Evolutionary conservation across 176 grass and related monocot genomes (phyloP).

Genomic region (Aechmea fasciata): DNA sequence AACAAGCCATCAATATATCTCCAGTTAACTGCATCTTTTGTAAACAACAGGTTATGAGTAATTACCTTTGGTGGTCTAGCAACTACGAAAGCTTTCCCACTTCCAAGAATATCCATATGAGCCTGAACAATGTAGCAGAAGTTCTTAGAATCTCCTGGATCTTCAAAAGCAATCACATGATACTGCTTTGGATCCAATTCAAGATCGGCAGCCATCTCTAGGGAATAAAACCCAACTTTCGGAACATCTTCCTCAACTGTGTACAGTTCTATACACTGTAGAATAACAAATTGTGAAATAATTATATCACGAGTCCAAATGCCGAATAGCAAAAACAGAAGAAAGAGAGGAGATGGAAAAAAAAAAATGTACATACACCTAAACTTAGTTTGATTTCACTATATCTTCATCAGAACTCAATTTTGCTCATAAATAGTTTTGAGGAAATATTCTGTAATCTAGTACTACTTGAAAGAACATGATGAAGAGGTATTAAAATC

Average conservation of each 20-base stretch:
- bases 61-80: constrained; percentile 32
- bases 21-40: background rate
- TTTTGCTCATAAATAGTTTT: no score
- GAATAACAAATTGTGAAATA: background rate
- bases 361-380: background rate
- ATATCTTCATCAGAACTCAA: no score
- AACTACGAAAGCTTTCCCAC: constrained; percentile 27
- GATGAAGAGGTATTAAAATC: no score
- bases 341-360: background rate
- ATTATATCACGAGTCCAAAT: background rate
- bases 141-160: constrained; percentile 27
- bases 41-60: background rate
- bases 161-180: constrained; percentile 32
- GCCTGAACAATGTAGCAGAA: constrained; percentile 29
- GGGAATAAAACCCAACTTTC: constrained; percentile 31
- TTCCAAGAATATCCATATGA: constrained; percentile 33
- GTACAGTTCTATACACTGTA: constrained; percentile 31
- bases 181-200: constrained; percentile 28
- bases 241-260: constrained; percentile 24
- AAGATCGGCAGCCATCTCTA: constrained; percentile 34
- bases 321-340: background rate
- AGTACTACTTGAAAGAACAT: no score
- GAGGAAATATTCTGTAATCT: no score
- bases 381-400: no score
- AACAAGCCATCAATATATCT: no score